These are phyloP conservation scores for Trypanosoma caninum DNA, from an alignment of 208 protist species.

Conservation along the genomic window DNA sequence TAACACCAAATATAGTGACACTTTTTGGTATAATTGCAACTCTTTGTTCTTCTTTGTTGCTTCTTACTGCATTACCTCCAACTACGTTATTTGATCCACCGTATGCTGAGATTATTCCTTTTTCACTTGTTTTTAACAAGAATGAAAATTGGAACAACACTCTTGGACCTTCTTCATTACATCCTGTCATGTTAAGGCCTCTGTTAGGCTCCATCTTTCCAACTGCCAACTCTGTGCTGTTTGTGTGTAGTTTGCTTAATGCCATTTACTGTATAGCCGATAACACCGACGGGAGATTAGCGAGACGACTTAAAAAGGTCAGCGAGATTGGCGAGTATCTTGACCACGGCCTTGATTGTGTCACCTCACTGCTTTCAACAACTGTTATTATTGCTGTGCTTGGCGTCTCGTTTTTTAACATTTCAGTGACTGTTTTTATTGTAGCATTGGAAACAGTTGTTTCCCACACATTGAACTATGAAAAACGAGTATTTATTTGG, in stretches of 20 bases:
- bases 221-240: constrained; percentile 35
- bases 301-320: constrained; percentile 67
- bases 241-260: constrained; percentile 71
- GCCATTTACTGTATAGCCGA: constrained; percentile 85
- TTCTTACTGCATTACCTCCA: constrained; percentile 71
- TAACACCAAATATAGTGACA: constrained; percentile 83
- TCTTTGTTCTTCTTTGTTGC: constrained; percentile 58
- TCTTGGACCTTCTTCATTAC: constrained; percentile 34
- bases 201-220: constrained; percentile 33
- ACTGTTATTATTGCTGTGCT: constrained; percentile 51
- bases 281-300: constrained; percentile 90
- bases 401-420: constrained; percentile 64
- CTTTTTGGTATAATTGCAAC: constrained; percentile 71
- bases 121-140: constrained; percentile 32
- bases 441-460: constrained; percentile 72
- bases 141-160: background rate
- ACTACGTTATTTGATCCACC: constrained; percentile 55
- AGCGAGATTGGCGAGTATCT: constrained; percentile 89
- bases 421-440: constrained; percentile 52
- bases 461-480: constrained; percentile 82
- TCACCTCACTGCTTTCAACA: constrained; percentile 83
- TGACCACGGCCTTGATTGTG: constrained; percentile 90
- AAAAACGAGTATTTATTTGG: constrained; percentile 81
- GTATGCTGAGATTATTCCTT: constrained; percentile 37
- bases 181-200: constrained; percentile 36